These are phyloP conservation scores for Drechmeria coniospora DNA, from an alignment of 2,329 filamentous ascomycete species.

Conservation along the genomic window DNA sequence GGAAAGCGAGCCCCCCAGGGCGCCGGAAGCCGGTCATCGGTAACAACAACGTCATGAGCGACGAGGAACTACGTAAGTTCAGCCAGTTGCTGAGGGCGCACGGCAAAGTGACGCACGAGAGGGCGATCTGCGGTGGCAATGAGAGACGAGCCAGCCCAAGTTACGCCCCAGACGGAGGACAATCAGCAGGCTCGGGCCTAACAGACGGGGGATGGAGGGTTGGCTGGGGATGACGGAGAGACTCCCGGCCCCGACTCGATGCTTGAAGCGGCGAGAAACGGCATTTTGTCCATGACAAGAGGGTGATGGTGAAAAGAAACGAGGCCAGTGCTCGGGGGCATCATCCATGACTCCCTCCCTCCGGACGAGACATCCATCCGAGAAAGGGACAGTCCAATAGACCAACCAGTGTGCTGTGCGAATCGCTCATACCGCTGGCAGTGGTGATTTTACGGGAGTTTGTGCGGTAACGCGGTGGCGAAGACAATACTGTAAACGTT, in stretches of 20 bases:
- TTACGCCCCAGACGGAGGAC: too few species aligned
- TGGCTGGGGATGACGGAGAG: constrained; percentile 13
- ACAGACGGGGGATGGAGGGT: constrained; percentile 15
- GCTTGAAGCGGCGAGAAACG: constrained; percentile 22
- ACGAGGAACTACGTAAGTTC: too few species aligned
- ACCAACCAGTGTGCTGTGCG: too few species aligned
- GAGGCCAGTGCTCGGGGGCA: too few species aligned
- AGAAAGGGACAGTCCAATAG: too few species aligned
- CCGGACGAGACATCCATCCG: too few species aligned
- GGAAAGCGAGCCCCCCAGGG: constrained; percentile 12
- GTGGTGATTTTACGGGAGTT: too few species aligned
- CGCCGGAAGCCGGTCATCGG: constrained; percentile 16
- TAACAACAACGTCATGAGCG: constrained; percentile 11
- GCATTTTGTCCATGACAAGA: constrained; percentile 17
- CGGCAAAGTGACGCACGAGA: constrained; percentile 9
- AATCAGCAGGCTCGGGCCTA: constrained; percentile 19
- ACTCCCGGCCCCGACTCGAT: constrained; percentile 17
- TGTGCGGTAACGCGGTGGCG: too few species aligned
- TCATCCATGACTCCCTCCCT: too few species aligned
- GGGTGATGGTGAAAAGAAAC: background rate
- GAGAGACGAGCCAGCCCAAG: constrained; percentile 17
- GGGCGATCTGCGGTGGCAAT: constrained; percentile 18
- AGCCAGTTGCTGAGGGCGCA: too few species aligned
- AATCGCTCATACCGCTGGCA: too few species aligned
- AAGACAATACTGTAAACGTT: too few species aligned